Evolutionary conservation across 768 basidiomycete species (phyloP), one percentile per base, ranked within the genome.

Genomic region (Collybia nuda): DNA sequence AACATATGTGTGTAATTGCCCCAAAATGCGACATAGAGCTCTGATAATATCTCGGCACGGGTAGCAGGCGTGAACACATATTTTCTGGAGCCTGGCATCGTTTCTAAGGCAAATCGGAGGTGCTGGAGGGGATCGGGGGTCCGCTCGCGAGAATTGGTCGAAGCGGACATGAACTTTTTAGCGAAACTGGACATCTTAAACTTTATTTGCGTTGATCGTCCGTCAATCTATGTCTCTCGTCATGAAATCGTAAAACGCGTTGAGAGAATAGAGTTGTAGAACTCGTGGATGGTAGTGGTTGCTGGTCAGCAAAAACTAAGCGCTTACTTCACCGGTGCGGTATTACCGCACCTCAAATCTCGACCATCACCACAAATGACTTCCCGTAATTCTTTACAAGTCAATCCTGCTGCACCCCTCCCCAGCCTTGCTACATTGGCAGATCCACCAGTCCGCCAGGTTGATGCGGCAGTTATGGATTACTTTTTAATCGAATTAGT

Each of bases 401-500:
- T 62, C 26, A 40, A 60, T 14, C 56, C 64, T 18, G 51, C 67
- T 0, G 53, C 64, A 19, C 60, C 65, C 26, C 52, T 61, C 1
- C 46, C 58, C 14, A 64, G 57, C 24, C 72, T 88, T 3, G 68
- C 78, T n/a, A 63, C 74, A 1, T 73, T 90, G 14, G 80, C 87
- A 1, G 86, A 90, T 52, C 84, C 86, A 1, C 82, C 86, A 21
- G 63, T 64, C 8, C 76, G 76, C 23, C 72, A 81, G 37, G 75
- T 90, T 49, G 88, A 91, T 60, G 81, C 71, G 42, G 78, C 84
- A 6, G 83, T 74, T 2, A 85, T 90, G 81, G 90, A 93, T 60
- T 95, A 93, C 69, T 85, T 98, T 61, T 71, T 93, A 50, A 91
- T 93, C 50, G 87, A 90, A 64, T 75, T 87, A 47, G 85, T 92